Conservation (phyloP, 257 asterid species). For the Solanum paucissectum region DNA sequence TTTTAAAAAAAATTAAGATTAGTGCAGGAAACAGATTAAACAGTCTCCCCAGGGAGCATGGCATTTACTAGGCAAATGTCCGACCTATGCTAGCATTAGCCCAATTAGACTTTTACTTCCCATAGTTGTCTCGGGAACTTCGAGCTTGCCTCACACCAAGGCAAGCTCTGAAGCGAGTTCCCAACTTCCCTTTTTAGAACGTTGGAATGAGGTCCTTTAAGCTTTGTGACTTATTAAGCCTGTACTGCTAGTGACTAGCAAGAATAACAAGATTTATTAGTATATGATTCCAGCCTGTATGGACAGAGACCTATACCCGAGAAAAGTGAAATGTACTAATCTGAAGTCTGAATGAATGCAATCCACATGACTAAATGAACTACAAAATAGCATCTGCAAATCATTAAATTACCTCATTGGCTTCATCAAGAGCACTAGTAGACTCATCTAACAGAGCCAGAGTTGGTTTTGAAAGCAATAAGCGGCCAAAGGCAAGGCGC, state of each 20-base stretch:
- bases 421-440: conserved; percentile 85
- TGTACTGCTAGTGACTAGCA: not conserved
- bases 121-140: not conserved
- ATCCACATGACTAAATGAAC: not conserved
- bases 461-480: conserved; percentile 60
- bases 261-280: not conserved
- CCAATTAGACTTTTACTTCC: not conserved
- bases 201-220: not conserved
- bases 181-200: not conserved
- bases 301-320: not conserved
- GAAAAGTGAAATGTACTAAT: not conserved
- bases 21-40: not conserved
- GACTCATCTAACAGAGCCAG: conserved; percentile 70
- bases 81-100: not conserved
- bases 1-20: not conserved
- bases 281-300: not conserved
- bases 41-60: not conserved
- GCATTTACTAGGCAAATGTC: not conserved
- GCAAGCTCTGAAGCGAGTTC: not conserved
- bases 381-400: not conserved
- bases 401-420: conserved; percentile 49
- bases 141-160: not conserved
- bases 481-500: conserved; percentile 75
- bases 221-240: not conserved
- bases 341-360: not conserved